Evolutionary conservation across 345 rosid genomes (phyloP).

Genomic region (Citrus inodora): DNA sequence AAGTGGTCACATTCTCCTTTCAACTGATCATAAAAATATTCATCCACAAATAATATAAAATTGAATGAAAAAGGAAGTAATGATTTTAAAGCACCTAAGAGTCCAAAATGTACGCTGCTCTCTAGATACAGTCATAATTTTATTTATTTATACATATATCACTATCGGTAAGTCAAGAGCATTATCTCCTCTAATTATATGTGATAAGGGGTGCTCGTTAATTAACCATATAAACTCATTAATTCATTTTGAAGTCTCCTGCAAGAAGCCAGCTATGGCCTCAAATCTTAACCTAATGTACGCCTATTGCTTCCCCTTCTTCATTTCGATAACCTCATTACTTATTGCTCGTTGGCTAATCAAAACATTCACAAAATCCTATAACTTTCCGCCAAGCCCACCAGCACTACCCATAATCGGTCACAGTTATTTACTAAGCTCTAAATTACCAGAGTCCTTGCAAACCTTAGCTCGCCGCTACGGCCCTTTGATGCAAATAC

Average conservation of each 20-base stretch:
- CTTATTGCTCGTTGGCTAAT: slow-evolving; percentile 8
- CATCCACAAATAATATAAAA: too few relatives aligned
- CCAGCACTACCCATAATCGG: slow-evolving; percentile 43
- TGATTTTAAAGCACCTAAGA: too few relatives aligned
- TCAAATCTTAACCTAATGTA: background rate
- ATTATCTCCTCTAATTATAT: background rate
- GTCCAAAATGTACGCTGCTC: too few relatives aligned
- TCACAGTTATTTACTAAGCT: slow-evolving; percentile 42
- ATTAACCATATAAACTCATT: background rate
- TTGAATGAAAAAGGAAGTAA: too few relatives aligned
- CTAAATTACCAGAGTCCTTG: slow-evolving; percentile 45
- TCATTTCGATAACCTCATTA: slow-evolving; percentile 2
- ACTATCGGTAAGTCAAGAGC: too few relatives aligned
- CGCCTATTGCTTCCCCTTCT: slow-evolving; percentile 6
- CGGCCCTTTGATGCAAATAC: slow-evolving; percentile 59
- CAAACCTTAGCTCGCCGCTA: slow-evolving; percentile 43
- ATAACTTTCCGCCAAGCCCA: slow-evolving; percentile 38
- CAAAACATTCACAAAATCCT: background rate
- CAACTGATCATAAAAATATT: too few relatives aligned
- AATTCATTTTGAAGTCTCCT: background rate
- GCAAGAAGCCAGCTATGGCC: background rate
- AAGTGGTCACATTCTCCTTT: too few relatives aligned
- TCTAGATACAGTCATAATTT: too few relatives aligned
- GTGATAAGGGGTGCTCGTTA: background rate
- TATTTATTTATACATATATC: too few relatives aligned